Conservation (phyloP, 768 basidiomycete species). For the Fomitopsis pulvina region DNA sequence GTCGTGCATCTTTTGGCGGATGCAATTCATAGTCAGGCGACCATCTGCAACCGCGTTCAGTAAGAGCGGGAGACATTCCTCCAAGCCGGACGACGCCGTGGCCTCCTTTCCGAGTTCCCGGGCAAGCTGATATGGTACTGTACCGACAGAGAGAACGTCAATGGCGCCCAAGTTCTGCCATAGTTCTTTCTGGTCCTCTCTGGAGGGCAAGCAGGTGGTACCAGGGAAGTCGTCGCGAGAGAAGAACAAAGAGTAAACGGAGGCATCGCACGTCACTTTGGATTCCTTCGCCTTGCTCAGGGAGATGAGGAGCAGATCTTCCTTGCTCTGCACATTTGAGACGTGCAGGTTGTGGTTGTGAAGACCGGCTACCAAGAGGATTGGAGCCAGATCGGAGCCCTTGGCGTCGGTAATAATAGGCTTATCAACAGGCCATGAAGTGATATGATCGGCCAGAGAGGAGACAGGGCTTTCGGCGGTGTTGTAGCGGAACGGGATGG, state of each 20-base stretch:
- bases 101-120: slow-evolving; percentile 50
- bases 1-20: slow-evolving; percentile 79
- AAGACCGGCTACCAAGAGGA: slow-evolving; percentile 89
- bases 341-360: slow-evolving; percentile 86
- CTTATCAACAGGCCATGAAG: slow-evolving; percentile 85
- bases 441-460: slow-evolving; percentile 79
- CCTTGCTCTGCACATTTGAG: slow-evolving; percentile 78
- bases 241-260: slow-evolving; percentile 90
- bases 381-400: slow-evolving; percentile 86
- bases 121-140: slow-evolving; percentile 74
- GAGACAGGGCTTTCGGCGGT: slow-evolving; percentile 52
- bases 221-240: slow-evolving; percentile 65
- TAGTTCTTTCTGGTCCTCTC: slow-evolving; percentile 71
- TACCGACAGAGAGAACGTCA: slow-evolving; percentile 88
- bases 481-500: slow-evolving; percentile 66
- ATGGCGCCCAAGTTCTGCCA: slow-evolving; percentile 83
- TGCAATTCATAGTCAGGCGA: slow-evolving; percentile 74
- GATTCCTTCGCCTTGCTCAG: slow-evolving; percentile 92
- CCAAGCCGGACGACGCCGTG: slow-evolving; percentile 71
- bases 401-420: slow-evolving; percentile 91
- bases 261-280: slow-evolving; percentile 94
- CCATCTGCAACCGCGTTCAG: slow-evolving; percentile 80
- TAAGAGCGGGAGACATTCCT: slow-evolving; percentile 83
- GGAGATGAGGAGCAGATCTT: slow-evolving; percentile 86
- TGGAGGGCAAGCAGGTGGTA: slow-evolving; percentile 58